Base-by-base conservation (phyloP, 1,284 basidiomycete genomes). In the Earliella scabrosa region DNA sequence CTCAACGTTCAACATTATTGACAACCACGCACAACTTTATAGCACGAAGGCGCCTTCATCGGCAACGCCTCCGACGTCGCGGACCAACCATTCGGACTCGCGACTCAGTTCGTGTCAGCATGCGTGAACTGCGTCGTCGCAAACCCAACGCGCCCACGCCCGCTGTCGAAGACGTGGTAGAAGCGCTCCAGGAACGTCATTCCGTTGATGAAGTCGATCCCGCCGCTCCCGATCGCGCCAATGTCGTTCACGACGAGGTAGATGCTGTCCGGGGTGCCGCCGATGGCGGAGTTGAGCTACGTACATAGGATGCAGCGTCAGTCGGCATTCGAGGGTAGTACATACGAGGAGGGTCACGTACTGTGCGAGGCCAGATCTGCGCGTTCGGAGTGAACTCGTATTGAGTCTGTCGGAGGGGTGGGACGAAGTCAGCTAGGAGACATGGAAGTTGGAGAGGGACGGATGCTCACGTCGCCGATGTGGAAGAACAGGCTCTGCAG, bases 91-190 rank as follows among this genome's bases (percentile, higher is more conserved):
- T n/a, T n/a, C n/a, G n/a, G n/a, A n/a, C n/a, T n/a, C n/a, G n/a
- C n/a, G 29, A 31, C 13, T 24, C 57, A 80, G 63, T 82, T 81
- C 31, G 63, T 72, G n/a, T 54, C 66, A 2, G 75, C 73, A 43
- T 67, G 50, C 2, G 79, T 82, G 62, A 74, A 70, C 14, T 52
- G 11, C 1, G 80, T 82, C 20, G 61, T 72, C 4, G 81, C 80
- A 44, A 81, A 71, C 13, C 81, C 80, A 45, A 82, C 68, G 8
- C 61, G 73, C 9, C 50, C 48, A 70, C 82, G 82, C 35, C 74
- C 69, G 32, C 80, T 82, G 63, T 89, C 87, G 65, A 71, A 87
- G 20, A 87, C 83, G 16, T 78, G 76, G 71, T 87, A 88, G 78
- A 82, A 88, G 20, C 86, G 81, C 69, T 88, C 82, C 13, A 78